Base-by-base conservation (phyloP, 1,139 yeast species). In the Candida freyschussii region DNA sequence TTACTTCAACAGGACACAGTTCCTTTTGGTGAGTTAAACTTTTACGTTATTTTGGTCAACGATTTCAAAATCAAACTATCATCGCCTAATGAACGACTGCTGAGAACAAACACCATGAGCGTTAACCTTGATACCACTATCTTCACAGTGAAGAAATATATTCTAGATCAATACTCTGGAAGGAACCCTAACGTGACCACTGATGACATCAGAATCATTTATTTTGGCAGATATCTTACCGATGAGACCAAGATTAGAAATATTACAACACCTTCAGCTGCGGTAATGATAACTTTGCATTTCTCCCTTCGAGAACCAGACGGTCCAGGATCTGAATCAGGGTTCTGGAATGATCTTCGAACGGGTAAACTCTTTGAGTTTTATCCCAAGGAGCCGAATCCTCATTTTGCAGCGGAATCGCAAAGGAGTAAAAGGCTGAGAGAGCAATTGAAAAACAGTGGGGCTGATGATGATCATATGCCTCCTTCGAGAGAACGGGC, bases 341-440 rank as follows among this genome's bases (percentile, higher is more conserved):
- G 53, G 5, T 45, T 53, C 18, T 52, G 57, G 57, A 41, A 30
- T 22, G 56, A 52, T 28, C 17, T 53, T 15, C 45, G 30, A 27
- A 41, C 35, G 17, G 56, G 55, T 1, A 37, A 34, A 7, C 30
- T 48, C 7, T 52, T 53, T 43, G 57, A 52, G 15, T 52, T 49
- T 27, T 36, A 52, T 21, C 57, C 58, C 20, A 37, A 45, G 31
- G 50, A 44, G 22, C 54, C 53, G 17, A 49, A 49, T 30, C 52
- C 52, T 13, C 30, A 41, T 24, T 50, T 41, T 29, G 42, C 43
- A 19, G 40, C 34, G 5, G 53, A 50, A 29, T 39, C 40, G 7
- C 48, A 47, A 31, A 42, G 53, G 35, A 46, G 40, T 33, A 39
- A 44, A 25, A 32, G 51, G 22, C 21, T 46, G 18, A 39, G 49